Conservation (phyloP, 371 early-diverging fungal genomes). For the Paraphysoderma sedebokerense region DNA sequence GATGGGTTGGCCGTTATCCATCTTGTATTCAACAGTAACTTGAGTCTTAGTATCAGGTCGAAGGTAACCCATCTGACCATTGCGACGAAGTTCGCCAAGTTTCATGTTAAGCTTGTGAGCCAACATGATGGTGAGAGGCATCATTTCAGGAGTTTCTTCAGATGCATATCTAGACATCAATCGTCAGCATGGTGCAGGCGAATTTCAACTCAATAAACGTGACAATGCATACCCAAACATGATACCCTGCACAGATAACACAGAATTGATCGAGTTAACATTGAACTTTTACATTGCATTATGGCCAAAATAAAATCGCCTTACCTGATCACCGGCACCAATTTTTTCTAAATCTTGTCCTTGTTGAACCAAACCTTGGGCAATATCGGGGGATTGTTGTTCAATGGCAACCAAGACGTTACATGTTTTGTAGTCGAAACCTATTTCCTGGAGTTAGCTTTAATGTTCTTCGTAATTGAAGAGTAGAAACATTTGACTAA, state of each 20-base stretch:
- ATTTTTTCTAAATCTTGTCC: slow-evolving; percentile 83
- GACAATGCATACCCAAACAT: slow-evolving; percentile 70
- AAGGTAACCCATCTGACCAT: slow-evolving; percentile 77
- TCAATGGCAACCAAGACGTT: slow-evolving; percentile 97
- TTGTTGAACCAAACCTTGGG: slow-evolving; percentile 85
- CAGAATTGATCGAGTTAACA: no score
- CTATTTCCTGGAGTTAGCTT: no score
- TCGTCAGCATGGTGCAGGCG: slow-evolving; percentile 7
- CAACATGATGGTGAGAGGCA: slow-evolving; percentile 92
- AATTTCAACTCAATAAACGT: not conserved
- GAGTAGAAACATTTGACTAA: no score
- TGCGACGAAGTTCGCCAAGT: slow-evolving; percentile 87
- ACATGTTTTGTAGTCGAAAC: slow-evolving; percentile 99
- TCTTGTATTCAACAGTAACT: slow-evolving; percentile 98
- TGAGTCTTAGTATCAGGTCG: slow-evolving; percentile 99
- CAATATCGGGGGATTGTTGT: slow-evolving; percentile 98
- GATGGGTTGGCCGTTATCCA: slow-evolving; percentile 76
- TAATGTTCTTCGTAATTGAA: no score
- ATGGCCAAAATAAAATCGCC: no score
- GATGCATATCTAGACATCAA: slow-evolving; percentile 77
- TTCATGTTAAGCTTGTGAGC: slow-evolving; percentile 94
- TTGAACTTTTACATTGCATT: no score
- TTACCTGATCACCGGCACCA: slow-evolving; percentile 99
- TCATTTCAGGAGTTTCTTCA: slow-evolving; percentile 98
- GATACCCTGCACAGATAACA: no score